These are phyloP conservation scores for Tylopilus sp. DNA, from an alignment of 768 basidiomycete species.

Conservation along the genomic window DNA sequence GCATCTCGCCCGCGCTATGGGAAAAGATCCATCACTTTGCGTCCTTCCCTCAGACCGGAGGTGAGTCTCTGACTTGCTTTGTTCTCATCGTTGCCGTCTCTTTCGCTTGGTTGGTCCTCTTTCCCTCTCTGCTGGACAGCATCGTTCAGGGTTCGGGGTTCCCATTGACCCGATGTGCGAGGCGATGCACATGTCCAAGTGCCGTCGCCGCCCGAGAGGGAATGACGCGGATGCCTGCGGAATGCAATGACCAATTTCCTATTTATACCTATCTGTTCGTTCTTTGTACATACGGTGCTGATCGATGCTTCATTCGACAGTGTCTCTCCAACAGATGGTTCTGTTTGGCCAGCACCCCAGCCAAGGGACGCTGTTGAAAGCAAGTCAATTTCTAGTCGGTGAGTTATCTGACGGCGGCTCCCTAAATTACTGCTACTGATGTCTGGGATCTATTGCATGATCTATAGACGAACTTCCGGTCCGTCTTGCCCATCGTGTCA, in stretches of 20 bases:
- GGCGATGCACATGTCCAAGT: not conserved
- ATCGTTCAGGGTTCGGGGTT: not conserved
- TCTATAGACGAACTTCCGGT: slow-evolving; percentile 14
- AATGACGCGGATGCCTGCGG: not conserved
- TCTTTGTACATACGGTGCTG: slow-evolving; percentile 3
- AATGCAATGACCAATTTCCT: not conserved
- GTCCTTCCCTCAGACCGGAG: slow-evolving; percentile 89
- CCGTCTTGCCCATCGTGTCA: slow-evolving; percentile 17
- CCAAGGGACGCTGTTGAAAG: slow-evolving; percentile 17
- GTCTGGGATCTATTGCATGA: not conserved
- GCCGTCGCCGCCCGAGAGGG: not conserved
- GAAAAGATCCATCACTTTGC: slow-evolving; percentile 90
- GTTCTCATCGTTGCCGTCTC: not conserved
- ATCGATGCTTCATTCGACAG: slow-evolving; percentile 1
- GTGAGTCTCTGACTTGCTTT: slow-evolving; percentile 38
- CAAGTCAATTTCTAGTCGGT: slow-evolving; percentile 16
- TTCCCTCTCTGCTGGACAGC: not conserved
- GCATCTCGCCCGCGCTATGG: slow-evolving; percentile 78
- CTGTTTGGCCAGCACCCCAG: slow-evolving; percentile 18
- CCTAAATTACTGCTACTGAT: not conserved
- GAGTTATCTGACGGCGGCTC: not conserved
- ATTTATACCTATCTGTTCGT: not conserved
- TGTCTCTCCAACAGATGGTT: slow-evolving; percentile 17
- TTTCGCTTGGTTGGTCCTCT: too few relatives aligned
- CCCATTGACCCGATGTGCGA: not conserved